These are phyloP conservation scores for Coleophoma crateriformis DNA, from an alignment of 2,329 filamentous ascomycete genomes.

Conservation along the genomic window DNA sequence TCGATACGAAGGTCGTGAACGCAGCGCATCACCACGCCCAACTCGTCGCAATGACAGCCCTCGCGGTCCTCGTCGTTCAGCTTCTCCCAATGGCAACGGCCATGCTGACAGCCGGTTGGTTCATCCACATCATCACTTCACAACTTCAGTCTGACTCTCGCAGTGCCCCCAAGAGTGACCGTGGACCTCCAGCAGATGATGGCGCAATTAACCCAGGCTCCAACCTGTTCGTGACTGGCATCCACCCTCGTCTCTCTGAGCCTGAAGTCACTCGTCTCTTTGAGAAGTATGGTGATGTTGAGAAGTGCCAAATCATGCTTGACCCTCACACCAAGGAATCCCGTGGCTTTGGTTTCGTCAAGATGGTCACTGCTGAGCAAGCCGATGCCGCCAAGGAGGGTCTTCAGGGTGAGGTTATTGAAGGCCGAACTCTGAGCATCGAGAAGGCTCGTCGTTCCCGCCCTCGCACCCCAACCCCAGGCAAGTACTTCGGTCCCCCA, in stretches of 20 bases:
- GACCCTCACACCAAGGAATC: slow-evolving; percentile 98
- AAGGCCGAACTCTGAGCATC: slow-evolving; percentile 93
- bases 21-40: slow-evolving; percentile 59
- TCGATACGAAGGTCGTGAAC: slow-evolving; percentile 61
- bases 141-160: slow-evolving; percentile 3
- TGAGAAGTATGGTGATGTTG: slow-evolving; percentile 97
- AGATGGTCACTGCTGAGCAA: slow-evolving; percentile 93
- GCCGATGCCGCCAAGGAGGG: slow-evolving; percentile 96
- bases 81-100: slow-evolving; percentile 50
- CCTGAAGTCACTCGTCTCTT: slow-evolving; percentile 91
- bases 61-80: slow-evolving; percentile 56
- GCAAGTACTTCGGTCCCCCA: slow-evolving; percentile 98
- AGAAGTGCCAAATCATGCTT: slow-evolving; percentile 99
- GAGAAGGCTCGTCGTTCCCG: slow-evolving; percentile 96
- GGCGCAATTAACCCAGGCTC: slow-evolving; percentile 88
- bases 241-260: slow-evolving; percentile 87
- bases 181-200: slow-evolving; percentile 54
- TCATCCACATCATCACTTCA: neutral
- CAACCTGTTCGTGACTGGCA: slow-evolving; percentile 98
- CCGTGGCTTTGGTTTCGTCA: slow-evolving; percentile 97
- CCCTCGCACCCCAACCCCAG: slow-evolving; percentile 91
- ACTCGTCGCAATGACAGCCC: slow-evolving; percentile 47
- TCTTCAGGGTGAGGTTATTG: slow-evolving; percentile 89
- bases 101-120: slow-evolving; percentile 40
- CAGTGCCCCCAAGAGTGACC: slow-evolving; percentile 47